These are phyloP conservation scores for Puccinia horiana DNA, from an alignment of 1,284 basidiomycete genomes.

Conservation along the genomic window DNA sequence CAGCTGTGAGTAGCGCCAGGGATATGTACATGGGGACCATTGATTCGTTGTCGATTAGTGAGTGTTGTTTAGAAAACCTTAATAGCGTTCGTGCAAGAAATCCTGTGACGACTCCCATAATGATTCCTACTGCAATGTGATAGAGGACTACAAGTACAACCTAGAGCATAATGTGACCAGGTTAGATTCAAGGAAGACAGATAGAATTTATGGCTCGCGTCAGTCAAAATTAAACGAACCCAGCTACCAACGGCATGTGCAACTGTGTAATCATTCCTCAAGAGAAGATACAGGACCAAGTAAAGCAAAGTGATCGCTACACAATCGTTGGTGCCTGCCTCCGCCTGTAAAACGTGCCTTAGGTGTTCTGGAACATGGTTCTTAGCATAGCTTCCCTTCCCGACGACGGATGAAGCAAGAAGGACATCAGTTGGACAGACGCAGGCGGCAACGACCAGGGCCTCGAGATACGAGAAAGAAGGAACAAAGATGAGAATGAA, in stretches of 20 bases:
- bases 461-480: conserved; percentile 78
- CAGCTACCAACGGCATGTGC: conserved; percentile 7
- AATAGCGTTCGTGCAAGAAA: conserved; percentile 56
- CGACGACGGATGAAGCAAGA: conserved; percentile 60
- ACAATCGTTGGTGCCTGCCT: conserved; percentile 76
- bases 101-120: conserved; percentile 57
- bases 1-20: conserved; percentile 58
- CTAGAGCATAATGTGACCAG: background rate
- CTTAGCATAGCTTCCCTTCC: conserved; percentile 90
- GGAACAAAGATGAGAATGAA: conserved; percentile 88
- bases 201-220: background rate
- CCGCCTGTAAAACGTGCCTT: conserved; percentile 85
- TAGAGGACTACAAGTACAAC: conserved; percentile 56
- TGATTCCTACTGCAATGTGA: conserved; percentile 57
- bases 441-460: conserved; percentile 79
- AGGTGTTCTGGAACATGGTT: conserved; percentile 97
- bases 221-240: conserved; percentile 13
- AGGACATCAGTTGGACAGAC: conserved; percentile 58
- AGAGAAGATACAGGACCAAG: conserved; percentile 73
- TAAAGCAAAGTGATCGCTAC: conserved; percentile 91
- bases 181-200: background rate
- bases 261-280: conserved; percentile 1
- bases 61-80: conserved; percentile 56
- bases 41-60: conserved; percentile 57
- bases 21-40: conserved; percentile 53